Conservation (phyloP, 2,329 filamentous ascomycete genomes). For the Catunica adiposa region DNA sequence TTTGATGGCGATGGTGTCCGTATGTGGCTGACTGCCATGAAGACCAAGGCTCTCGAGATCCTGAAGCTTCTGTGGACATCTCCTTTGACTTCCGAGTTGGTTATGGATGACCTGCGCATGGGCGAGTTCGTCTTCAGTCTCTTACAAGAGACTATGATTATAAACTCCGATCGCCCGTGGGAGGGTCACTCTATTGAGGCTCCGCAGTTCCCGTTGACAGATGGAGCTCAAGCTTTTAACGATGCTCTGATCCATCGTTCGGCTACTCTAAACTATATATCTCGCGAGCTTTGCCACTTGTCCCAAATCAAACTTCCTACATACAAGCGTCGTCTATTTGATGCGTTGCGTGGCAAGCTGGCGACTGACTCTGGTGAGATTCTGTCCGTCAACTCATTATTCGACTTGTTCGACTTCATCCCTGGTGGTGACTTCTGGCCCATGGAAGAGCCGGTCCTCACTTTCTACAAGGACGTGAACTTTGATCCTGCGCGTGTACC, state of each 20-base stretch:
- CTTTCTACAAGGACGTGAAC: constrained; percentile 32
- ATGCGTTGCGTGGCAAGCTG: constrained; percentile 63
- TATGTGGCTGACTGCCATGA: constrained; percentile 53
- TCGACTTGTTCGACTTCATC: constrained; percentile 87
- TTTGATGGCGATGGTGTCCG: constrained; percentile 43
- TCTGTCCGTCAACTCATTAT: constrained; percentile 56
- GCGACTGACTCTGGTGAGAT: constrained; percentile 48
- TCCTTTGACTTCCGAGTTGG: constrained; percentile 55
- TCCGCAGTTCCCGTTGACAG: constrained; percentile 50
- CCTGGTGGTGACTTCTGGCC: constrained; percentile 34
- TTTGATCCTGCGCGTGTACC: constrained; percentile 9
- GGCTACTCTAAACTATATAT: constrained; percentile 67
- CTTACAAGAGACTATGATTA: constrained; percentile 53
- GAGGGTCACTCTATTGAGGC: constrained; percentile 46
- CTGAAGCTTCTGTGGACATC: constrained; percentile 73
- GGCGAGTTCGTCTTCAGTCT: constrained; percentile 68
- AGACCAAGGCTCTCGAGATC: constrained; percentile 53
- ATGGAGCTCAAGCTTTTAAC: constrained; percentile 51
- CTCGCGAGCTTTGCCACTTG: constrained; percentile 66
- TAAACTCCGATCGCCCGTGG: constrained; percentile 56
- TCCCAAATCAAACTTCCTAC: constrained; percentile 54
- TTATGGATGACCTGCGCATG: constrained; percentile 62
- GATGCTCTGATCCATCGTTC: constrained; percentile 67
- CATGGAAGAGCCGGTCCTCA: constrained; percentile 34
- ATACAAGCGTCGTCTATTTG: constrained; percentile 50